A percentile compares a stretch with the other conserved stretches of the same genome.
phyloP scores from a whole-genome alignment of 345 rosid species.

The Durio zibethinus region DNA sequence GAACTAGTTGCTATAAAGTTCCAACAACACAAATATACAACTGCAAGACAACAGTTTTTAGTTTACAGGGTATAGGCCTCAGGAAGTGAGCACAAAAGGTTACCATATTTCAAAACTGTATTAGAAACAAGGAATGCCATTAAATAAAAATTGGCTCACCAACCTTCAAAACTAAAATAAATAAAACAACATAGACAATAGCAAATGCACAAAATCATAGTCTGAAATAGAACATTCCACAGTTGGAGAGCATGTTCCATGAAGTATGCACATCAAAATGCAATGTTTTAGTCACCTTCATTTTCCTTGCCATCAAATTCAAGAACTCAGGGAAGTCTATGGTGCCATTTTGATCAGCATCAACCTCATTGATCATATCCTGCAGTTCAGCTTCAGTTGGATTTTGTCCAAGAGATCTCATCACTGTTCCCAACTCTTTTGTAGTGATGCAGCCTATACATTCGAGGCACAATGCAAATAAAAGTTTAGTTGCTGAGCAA shows the following conservation, averaged over 20 bases:
- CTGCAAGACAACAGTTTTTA: background rate
- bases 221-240: background rate
- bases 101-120: background rate
- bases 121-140: background rate
- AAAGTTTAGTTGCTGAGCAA: background rate
- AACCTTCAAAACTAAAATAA: background rate
- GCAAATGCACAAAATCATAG: background rate
- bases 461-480: background rate
- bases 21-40: background rate
- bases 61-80: background rate
- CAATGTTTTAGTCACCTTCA: slow-evolving; percentile 1
- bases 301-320: background rate
- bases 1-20: background rate
- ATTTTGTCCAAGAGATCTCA: slow-evolving; percentile 11
- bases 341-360: slow-evolving; percentile 8
- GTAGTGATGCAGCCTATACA: slow-evolving; percentile 10
- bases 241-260: background rate
- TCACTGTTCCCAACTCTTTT: slow-evolving; percentile 1
- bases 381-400: background rate
- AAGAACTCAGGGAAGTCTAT: slow-evolving; percentile 4
- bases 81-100: background rate
- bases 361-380: slow-evolving; percentile 8
- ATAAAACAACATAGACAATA: background rate
- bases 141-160: background rate
- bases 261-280: background rate